Conservation (phyloP, 208 protist species). For the Crithidia expoeki region DNA sequence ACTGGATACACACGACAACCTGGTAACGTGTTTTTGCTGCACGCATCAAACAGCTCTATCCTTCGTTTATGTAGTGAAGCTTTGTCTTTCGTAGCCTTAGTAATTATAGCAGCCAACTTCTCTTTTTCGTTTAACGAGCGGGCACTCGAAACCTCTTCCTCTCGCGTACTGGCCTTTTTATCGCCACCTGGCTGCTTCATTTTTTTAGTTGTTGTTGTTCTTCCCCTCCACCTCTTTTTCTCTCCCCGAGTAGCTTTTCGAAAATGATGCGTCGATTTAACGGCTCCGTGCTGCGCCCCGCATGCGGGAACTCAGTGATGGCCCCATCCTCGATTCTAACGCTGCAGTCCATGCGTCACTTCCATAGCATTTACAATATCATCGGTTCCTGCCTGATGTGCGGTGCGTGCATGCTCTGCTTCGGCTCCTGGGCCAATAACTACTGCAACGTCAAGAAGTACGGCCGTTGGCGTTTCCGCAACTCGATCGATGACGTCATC, state of each 20-base stretch:
- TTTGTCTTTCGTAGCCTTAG: no score
- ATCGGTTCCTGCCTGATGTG: conserved; percentile 69
- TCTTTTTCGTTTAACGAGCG: no score
- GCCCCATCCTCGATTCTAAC: conserved; percentile 7
- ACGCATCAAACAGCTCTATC: no score
- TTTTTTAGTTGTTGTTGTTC: not conserved
- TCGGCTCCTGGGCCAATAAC: conserved; percentile 88
- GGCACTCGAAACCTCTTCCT: no score
- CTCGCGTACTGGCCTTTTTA: no score
- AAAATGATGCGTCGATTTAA: conserved; percentile 53
- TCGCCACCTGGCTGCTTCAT: not conserved
- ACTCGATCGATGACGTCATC: conserved; percentile 85
- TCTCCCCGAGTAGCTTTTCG: not conserved
- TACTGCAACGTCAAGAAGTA: conserved; percentile 87
- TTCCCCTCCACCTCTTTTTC: not conserved
- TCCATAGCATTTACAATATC: conserved; percentile 67
- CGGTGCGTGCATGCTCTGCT: conserved; percentile 74
- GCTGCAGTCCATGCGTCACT: conserved; percentile 34
- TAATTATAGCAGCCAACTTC: no score
- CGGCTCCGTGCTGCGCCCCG: conserved; percentile 16
- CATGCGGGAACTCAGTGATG: conserved; percentile 3
- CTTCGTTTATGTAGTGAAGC: no score
- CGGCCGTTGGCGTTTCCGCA: conserved; percentile 85
- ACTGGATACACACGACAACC: no score
- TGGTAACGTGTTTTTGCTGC: no score